Evolutionary conservation across 2,329 filamentous ascomycete species (phyloP).

Genomic region (Colletotrichum spinosum): DNA sequence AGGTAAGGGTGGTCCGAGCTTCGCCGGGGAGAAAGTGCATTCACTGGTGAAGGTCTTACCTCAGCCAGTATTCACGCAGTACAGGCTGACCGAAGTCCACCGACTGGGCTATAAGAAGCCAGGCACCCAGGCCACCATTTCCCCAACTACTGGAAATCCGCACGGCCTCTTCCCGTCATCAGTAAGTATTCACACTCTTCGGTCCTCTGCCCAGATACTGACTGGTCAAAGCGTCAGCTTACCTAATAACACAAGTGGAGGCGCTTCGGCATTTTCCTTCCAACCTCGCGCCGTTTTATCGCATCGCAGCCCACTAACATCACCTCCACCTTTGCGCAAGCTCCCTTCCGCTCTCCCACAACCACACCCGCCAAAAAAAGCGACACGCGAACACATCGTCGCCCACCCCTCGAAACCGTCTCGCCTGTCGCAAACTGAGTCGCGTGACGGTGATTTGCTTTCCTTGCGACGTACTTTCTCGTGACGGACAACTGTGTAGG

Average conservation of each 20-base stretch:
- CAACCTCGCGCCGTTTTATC: conserved; percentile 38
- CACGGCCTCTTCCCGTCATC: no score
- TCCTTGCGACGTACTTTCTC: conserved; percentile 7
- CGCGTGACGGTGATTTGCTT: conserved; percentile 4
- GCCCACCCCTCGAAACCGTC: conserved; percentile 2
- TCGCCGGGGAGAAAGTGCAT: conserved; percentile 6
- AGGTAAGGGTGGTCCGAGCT: conserved; percentile 29
- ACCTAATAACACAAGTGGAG: conserved; percentile 31
- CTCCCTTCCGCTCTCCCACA: conserved; percentile 29
- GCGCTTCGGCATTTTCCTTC: conserved; percentile 34
- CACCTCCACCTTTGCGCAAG: conserved; percentile 38
- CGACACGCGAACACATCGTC: conserved; percentile 27
- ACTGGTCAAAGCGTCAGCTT: conserved; percentile 6
- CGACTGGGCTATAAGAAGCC: no score
- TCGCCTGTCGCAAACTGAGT: conserved; percentile 20
- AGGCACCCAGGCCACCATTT: no score
- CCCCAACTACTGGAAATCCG: no score
- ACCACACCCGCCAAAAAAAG: conserved; percentile 17
- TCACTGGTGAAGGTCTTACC: neutral
- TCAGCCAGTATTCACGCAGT: neutral
- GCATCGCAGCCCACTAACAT: conserved; percentile 32
- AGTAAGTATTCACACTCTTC: no score
- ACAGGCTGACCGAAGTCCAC: no score
- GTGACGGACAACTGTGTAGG: conserved; percentile 23
- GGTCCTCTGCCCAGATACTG: no score